These are phyloP conservation scores for Vigna reflexopilosa DNA, from an alignment of 306 rosid species.

Conservation along the genomic window DNA sequence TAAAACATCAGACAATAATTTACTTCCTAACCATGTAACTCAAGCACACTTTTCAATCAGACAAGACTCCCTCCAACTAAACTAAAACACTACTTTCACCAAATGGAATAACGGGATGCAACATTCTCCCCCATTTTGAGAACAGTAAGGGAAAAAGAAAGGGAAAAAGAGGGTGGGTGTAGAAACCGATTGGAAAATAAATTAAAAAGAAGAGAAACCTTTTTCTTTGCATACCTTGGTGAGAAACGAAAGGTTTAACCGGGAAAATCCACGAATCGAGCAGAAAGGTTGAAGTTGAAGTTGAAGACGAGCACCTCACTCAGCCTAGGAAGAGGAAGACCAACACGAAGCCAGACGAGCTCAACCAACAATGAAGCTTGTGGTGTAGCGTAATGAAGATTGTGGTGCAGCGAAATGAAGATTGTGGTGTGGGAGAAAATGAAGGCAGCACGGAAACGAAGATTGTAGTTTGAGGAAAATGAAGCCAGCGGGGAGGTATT, in stretches of 20 bases:
- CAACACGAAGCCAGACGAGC: too few species aligned
- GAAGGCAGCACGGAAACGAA: too few species aligned
- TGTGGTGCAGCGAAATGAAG: too few species aligned
- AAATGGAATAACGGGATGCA: constrained; percentile 40
- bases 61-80: constrained; percentile 36
- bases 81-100: constrained; percentile 25
- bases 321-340: too few species aligned
- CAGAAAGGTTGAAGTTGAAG: constrained; percentile 50
- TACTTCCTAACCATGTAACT: constrained; percentile 17
- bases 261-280: constrained; percentile 62
- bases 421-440: too few species aligned
- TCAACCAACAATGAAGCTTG: too few species aligned
- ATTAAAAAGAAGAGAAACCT: constrained; percentile 12
- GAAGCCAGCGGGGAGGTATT: too few species aligned
- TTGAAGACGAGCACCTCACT: background rate
- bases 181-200: constrained; percentile 36
- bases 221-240: constrained; percentile 53
- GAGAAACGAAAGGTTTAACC: constrained; percentile 42
- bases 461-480: too few species aligned
- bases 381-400: too few species aligned
- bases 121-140: constrained; percentile 41
- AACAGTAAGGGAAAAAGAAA: constrained; percentile 5
- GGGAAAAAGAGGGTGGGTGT: background rate
- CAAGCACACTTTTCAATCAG: constrained; percentile 28
- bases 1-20: constrained; percentile 29